phyloP scores from a whole-genome alignment of 257 asterid genomes.

The Nicotiana noctiflora region DNA sequence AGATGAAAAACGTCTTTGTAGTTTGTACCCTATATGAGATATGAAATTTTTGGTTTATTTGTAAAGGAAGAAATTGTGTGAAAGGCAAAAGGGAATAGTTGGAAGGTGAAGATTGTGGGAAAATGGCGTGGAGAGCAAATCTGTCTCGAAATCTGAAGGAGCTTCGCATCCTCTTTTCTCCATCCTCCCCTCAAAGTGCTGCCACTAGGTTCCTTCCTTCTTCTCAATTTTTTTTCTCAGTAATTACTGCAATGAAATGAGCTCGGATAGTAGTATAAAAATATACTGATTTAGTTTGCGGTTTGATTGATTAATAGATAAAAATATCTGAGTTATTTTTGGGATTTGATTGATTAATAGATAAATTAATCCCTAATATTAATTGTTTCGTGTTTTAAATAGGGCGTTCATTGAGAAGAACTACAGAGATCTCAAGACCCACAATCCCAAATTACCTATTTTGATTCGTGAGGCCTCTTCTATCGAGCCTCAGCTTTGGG shows the following conservation, averaged over 20 bases:
- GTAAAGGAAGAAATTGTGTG: background rate
- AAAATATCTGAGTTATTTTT: no score
- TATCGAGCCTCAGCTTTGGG: conserved; percentile 94
- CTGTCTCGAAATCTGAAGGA: conserved; percentile 71
- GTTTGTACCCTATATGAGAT: no score
- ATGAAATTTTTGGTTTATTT: background rate
- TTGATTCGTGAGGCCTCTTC: conserved; percentile 79
- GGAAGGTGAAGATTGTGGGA: background rate
- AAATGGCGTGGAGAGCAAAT: conserved; percentile 88
- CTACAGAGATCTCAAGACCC: conserved; percentile 85
- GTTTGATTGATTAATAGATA: background rate
- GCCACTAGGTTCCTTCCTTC: conserved; percentile 46
- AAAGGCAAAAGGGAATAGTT: background rate
- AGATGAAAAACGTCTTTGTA: no score
- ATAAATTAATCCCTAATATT: background rate
- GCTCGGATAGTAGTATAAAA: background rate
- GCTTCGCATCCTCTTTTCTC: conserved; percentile 73
- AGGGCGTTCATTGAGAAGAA: conserved; percentile 59
- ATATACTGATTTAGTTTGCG: background rate
- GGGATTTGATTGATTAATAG: background rate
- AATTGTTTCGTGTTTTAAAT: background rate
- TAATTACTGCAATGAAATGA: background rate
- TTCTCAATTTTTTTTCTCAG: background rate
- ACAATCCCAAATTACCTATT: conserved; percentile 77
- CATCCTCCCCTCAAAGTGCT: conserved; percentile 59